A percentile compares a stretch with the other conserved stretches of the same genome.
Evolutionary conservation across 164 flowering plant species (phyloP).

Genomic region (Vitis labrusca): DNA sequence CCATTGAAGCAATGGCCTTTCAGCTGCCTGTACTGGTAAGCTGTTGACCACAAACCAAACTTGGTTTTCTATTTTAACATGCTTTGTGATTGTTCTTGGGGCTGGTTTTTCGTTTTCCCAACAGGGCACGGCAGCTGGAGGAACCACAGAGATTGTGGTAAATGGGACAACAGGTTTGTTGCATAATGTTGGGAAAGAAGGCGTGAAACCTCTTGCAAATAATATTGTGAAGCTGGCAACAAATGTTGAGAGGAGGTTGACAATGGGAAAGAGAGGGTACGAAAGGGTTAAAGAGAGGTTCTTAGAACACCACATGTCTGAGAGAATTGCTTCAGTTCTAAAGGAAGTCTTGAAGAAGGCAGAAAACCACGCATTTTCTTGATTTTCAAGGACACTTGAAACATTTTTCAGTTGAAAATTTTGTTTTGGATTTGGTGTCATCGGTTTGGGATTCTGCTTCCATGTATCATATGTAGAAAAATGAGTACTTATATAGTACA

Average conservation of each 20-base stretch:
- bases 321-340: conserved; percentile 72
- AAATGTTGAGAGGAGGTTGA: conserved; percentile 51
- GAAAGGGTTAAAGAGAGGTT: conserved; percentile 79
- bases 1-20: conserved; percentile 99
- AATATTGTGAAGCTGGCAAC: conserved; percentile 82
- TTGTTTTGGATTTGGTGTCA: neutral
- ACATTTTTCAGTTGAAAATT: neutral
- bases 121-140: conserved; percentile 98
- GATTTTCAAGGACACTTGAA: neutral
- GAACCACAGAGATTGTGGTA: conserved; percentile 93
- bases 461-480: too few species aligned
- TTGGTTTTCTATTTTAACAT: neutral
- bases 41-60: neutral
- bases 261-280: conserved; percentile 83
- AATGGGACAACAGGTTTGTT: conserved; percentile 77
- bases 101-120: neutral
- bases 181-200: conserved; percentile 82
- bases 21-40: conserved; percentile 91
- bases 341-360: conserved; percentile 65
- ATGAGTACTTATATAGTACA: too few species aligned
- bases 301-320: conserved; percentile 81
- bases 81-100: neutral
- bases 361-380: conserved; percentile 17
- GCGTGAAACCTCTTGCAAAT: conserved; percentile 69
- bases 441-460: too few species aligned